Evolutionary conservation across 331 rosid genomes (phyloP), one percentile per base, ranked within the genome.

Genomic region (Spiraea crenata): DNA sequence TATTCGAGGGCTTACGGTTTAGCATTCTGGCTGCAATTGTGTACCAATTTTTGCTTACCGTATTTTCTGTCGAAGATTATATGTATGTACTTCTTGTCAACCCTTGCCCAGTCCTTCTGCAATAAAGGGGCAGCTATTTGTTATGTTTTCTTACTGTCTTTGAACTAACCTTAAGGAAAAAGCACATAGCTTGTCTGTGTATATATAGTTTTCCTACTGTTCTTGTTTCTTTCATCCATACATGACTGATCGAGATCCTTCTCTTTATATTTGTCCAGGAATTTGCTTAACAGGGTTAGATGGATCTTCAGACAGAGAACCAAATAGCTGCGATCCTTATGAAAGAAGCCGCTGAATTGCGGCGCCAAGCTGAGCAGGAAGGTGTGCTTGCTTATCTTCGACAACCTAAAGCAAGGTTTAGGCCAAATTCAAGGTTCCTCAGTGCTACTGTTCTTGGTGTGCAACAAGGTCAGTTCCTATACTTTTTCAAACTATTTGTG

Each of bases 381-480:
- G 99, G 97, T 13, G 89, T 91, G 60, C 84, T 83, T 49, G 96
- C 89, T 37, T 91, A 89, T 82, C 91, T 93, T 51, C 75, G 55
- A 41, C 84, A 87, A 55, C 89, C 95, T 20, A 85, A 93, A 62
- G 54, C 79, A 45, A 73, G 96, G 77, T 66, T 73, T 73, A 83
- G 89, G 52, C 97, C 97, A 17, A 93, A 93, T 80, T 85, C 96
- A 8, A 95, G 92, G 7, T 93, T 93, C 56, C 92, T 93, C 68
- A 86, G 96, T 63, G 99, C 99, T 48, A 93, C 99, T 34, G 96
- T 93, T 55, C 88, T 71, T 70, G 99, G 97, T 19, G 97, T 90
- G 34, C 93, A 93, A 69, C 98, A 93, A 93, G 90, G 98, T 93
- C 46, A 34, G 73, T 78, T 67, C 70, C 35, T 59, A 25, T 4